phyloP scores from a whole-genome alignment of 2,329 filamentous ascomycete genomes.

The Talaromyces islandicus region DNA sequence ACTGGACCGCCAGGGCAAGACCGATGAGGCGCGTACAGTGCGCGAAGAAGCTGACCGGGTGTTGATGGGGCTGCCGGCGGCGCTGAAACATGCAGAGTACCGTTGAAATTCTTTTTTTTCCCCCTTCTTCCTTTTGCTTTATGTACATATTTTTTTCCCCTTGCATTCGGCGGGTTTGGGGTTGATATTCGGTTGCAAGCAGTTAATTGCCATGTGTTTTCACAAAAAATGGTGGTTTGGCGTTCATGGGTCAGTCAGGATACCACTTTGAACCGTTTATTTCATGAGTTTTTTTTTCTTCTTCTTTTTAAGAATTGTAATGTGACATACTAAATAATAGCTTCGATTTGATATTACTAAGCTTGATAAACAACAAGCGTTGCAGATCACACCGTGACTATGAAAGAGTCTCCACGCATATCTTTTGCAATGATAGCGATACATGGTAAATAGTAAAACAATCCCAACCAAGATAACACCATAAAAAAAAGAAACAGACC shows the following conservation, averaged over 20 bases:
- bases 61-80: slow-evolving; percentile 31
- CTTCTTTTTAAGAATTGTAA: neutral
- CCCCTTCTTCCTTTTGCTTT: neutral
- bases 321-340: neutral
- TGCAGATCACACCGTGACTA: neutral
- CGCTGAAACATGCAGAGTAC: slow-evolving; percentile 24
- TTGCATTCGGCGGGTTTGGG: neutral
- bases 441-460: neutral
- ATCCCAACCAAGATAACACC: neutral
- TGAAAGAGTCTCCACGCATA: neutral
- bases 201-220: neutral
- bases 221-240: neutral
- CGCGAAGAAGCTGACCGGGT: slow-evolving; percentile 41
- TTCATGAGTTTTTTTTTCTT: neutral
- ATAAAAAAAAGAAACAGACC: neutral
- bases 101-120: too few relatives aligned
- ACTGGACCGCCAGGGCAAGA: slow-evolving; percentile 65
- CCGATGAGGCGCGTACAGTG: slow-evolving; percentile 43
- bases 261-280: neutral
- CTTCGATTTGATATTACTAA: neutral
- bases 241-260: neutral
- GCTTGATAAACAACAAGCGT: neutral
- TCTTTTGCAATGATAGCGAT: neutral
- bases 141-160: neutral
- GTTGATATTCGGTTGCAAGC: neutral